phyloP scores from a whole-genome alignment of 1,284 basidiomycete genomes.

The Ceratorhiza oryzae-sativae region DNA sequence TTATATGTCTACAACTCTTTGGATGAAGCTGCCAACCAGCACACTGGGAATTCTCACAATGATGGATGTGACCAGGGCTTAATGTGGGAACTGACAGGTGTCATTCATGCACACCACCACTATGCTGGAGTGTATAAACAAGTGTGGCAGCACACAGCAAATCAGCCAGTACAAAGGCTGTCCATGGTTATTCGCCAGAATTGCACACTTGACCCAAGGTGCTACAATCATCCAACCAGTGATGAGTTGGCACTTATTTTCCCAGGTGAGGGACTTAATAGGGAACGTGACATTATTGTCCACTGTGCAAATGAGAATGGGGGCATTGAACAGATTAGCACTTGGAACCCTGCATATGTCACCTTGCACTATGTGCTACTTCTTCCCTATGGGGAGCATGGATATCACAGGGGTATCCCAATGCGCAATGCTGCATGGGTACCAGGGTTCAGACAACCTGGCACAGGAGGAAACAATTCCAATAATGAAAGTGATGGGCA shows the following conservation, averaged over 20 bases:
- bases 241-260: conserved; percentile 54
- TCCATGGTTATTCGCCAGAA: conserved; percentile 14
- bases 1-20: conserved; percentile 53
- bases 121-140: conserved; percentile 50
- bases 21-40: conserved; percentile 46
- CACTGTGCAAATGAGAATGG: conserved; percentile 45
- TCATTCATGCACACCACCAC: conserved; percentile 47
- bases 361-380: conserved; percentile 54
- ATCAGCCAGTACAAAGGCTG: not conserved
- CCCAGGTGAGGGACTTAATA: conserved; percentile 46
- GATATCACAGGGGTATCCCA: conserved; percentile 53
- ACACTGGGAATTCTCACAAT: conserved; percentile 45
- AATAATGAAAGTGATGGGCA: conserved; percentile 14
- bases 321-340: conserved; percentile 49
- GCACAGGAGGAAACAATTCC: not conserved
- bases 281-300: conserved; percentile 49
- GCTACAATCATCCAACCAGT: conserved; percentile 53
- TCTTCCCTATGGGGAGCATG: conserved; percentile 54
- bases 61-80: conserved; percentile 44
- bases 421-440: not conserved
- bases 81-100: conserved; percentile 48
- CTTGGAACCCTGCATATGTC: conserved; percentile 52
- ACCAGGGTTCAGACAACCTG: not conserved
- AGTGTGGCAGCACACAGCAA: conserved; percentile 49
- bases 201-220: conserved; percentile 46